Conservation (phyloP, 805 yeast genomes). For the Candida silvatica region DNA sequence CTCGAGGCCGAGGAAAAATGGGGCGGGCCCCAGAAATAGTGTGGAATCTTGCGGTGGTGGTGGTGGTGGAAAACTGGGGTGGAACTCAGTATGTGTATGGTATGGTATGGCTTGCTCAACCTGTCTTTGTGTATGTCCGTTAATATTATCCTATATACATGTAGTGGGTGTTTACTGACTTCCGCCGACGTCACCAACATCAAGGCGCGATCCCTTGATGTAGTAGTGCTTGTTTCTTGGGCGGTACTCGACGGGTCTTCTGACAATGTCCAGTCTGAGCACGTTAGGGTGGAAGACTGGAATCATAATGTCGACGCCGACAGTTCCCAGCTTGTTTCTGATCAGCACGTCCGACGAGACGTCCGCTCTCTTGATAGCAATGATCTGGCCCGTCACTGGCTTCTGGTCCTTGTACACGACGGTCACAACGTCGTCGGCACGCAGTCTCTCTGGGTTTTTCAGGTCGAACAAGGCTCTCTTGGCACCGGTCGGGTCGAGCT, state of each 20-base stretch:
- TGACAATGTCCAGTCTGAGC: slow-evolving; percentile 65
- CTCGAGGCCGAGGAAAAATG: too few species aligned
- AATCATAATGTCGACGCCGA: slow-evolving; percentile 81
- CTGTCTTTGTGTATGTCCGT: background rate
- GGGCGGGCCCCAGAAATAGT: too few species aligned
- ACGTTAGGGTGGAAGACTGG: slow-evolving; percentile 77
- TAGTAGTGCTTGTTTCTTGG: slow-evolving; percentile 83
- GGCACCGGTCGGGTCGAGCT: slow-evolving; percentile 65
- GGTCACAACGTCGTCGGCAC: slow-evolving; percentile 78
- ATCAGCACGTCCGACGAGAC: slow-evolving; percentile 69
- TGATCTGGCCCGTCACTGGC: slow-evolving; percentile 67
- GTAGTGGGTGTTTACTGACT: slow-evolving; percentile 4
- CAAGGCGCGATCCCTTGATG: slow-evolving; percentile 71
- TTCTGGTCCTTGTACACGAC: slow-evolving; percentile 62
- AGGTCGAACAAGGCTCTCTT: slow-evolving; percentile 49
- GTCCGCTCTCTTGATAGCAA: slow-evolving; percentile 67
- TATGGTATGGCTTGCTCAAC: too few species aligned
- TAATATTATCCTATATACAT: background rate
- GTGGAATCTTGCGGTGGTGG: too few species aligned
- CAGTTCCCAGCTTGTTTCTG: slow-evolving; percentile 72
- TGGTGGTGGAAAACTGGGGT: too few species aligned
- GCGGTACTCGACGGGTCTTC: slow-evolving; percentile 66
- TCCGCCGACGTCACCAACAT: slow-evolving; percentile 62
- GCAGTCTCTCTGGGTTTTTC: slow-evolving; percentile 38
- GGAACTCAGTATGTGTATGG: too few species aligned